Conservation (phyloP, 2,329 filamentous ascomycete species). For the Magnaporthiopsis rhizophila region DNA sequence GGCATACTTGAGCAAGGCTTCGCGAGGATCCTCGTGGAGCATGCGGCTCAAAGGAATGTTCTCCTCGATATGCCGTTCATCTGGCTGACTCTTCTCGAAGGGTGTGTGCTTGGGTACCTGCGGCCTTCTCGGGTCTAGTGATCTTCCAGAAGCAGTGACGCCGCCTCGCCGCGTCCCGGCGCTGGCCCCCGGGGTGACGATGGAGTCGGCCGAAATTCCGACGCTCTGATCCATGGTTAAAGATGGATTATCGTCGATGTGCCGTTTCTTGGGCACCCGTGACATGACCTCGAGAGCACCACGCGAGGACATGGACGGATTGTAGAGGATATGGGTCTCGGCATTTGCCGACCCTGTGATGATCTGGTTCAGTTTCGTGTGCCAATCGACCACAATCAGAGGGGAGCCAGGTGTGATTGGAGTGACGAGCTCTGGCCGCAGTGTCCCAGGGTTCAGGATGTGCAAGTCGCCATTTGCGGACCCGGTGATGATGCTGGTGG, state of each 20-base stretch:
- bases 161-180: constrained; percentile 52
- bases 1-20: constrained; percentile 90
- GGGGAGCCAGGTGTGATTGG: constrained; percentile 80
- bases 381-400: constrained; percentile 82
- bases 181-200: constrained; percentile 60
- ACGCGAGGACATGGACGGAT: constrained; percentile 69
- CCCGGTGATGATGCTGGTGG: constrained; percentile 79
- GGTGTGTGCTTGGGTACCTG: constrained; percentile 78
- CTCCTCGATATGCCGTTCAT: constrained; percentile 80
- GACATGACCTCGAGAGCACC: constrained; percentile 88
- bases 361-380: constrained; percentile 92
- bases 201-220: constrained; percentile 76
- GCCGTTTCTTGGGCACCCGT: constrained; percentile 85
- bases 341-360: constrained; percentile 87
- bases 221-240: constrained; percentile 76
- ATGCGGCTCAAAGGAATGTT: constrained; percentile 86
- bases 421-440: constrained; percentile 76
- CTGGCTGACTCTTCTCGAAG: constrained; percentile 82
- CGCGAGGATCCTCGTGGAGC: constrained; percentile 92
- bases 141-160: constrained; percentile 68
- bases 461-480: constrained; percentile 80
- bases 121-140: constrained; percentile 73
- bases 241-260: constrained; percentile 86
- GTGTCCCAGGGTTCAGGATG: constrained; percentile 87
- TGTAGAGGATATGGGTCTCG: constrained; percentile 85